phyloP scores from a whole-genome alignment of 768 basidiomycete species.

The Ephemerocybe angulata region DNA sequence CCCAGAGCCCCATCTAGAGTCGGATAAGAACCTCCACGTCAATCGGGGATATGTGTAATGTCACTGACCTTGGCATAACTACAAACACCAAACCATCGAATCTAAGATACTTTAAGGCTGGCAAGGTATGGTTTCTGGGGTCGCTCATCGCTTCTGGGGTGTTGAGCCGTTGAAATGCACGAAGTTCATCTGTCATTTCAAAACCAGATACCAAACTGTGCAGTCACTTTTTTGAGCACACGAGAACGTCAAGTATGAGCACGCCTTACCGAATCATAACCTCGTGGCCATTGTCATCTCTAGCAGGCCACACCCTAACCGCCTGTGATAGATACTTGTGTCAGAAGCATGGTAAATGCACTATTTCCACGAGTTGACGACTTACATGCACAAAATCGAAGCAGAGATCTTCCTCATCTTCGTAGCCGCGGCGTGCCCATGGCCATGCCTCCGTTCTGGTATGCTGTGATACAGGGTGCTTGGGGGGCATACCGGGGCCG shows the following conservation, averaged over 20 bases:
- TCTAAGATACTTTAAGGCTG: conserved; percentile 9
- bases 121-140: conserved; percentile 14
- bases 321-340: conserved; percentile 9
- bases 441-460: not conserved
- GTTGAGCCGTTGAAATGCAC: not conserved
- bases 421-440: not conserved
- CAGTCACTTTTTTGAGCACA: not conserved
- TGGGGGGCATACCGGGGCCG: not conserved
- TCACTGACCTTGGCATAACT: conserved; percentile 15
- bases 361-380: conserved; percentile 1
- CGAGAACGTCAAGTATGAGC: not conserved
- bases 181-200: not conserved
- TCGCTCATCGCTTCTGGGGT: conserved; percentile 2
- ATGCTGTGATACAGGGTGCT: not conserved
- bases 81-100: conserved; percentile 12
- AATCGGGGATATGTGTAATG: not conserved
- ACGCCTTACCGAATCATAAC: conserved; percentile 12
- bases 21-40: not conserved
- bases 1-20: not conserved
- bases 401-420: not conserved
- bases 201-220: not conserved
- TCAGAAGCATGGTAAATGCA: not conserved
- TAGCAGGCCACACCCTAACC: conserved; percentile 9
- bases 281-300: conserved; percentile 11
- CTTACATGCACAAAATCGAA: not conserved